Percentiles rank a stretch among this genome's conserved stretches.
Evolutionary conservation across 2,329 filamentous ascomycete species (phyloP).

Genomic region (Fusarium xyrophilum): DNA sequence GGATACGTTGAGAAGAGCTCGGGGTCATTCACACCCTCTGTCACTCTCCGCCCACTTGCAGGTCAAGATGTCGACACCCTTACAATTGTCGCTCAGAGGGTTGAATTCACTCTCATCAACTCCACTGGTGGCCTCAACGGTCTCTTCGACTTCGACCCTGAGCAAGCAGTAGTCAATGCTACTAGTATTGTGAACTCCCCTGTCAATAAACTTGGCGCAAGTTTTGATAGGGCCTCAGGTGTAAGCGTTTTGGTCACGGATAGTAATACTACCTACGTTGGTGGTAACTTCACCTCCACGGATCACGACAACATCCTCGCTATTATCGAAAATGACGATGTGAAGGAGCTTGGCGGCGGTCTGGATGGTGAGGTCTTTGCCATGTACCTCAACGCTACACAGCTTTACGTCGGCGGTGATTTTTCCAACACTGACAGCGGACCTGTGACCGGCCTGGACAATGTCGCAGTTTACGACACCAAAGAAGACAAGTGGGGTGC

Average conservation of each 20-base stretch:
- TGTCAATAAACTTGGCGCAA: slow-evolving; percentile 77
- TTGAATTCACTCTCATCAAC: slow-evolving; percentile 77
- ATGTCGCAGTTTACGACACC: slow-evolving; percentile 79
- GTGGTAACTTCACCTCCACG: slow-evolving; percentile 80
- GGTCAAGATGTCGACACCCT: slow-evolving; percentile 68
- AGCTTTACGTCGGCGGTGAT: slow-evolving; percentile 81
- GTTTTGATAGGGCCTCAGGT: slow-evolving; percentile 70
- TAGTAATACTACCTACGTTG: slow-evolving; percentile 74
- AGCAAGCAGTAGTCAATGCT: slow-evolving; percentile 57
- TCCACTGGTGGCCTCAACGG: slow-evolving; percentile 85
- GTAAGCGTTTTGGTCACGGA: slow-evolving; percentile 73
- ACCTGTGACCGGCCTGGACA: slow-evolving; percentile 69
- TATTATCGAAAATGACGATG: slow-evolving; percentile 68
- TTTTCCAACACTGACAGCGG: slow-evolving; percentile 77
- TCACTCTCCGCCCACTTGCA: slow-evolving; percentile 75
- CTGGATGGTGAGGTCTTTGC: slow-evolving; percentile 80
- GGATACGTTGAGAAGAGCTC: slow-evolving; percentile 81
- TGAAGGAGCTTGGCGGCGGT: slow-evolving; percentile 71
- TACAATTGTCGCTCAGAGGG: slow-evolving; percentile 86
- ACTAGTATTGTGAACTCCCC: slow-evolving; percentile 73
- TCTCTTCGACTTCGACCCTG: slow-evolving; percentile 85
- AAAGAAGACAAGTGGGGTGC: slow-evolving; percentile 74
- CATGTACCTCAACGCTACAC: slow-evolving; percentile 70
- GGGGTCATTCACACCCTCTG: slow-evolving; percentile 75
- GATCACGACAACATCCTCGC: slow-evolving; percentile 78